Evolutionary conservation across 495 filamentous ascomycete genomes (phyloP).

Genomic region (Penicillium bovifimosum): DNA sequence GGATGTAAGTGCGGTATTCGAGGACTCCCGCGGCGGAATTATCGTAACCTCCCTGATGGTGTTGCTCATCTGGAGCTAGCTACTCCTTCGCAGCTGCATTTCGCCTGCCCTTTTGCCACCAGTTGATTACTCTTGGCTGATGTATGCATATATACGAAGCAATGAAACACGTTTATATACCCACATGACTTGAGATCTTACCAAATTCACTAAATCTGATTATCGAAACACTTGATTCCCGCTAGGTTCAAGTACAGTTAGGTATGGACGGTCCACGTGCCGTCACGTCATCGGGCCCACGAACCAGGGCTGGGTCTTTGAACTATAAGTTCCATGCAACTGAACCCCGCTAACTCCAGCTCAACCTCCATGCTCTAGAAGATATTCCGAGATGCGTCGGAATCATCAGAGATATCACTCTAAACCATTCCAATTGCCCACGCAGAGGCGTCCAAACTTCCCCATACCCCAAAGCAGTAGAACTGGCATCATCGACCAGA

Average conservation of each 20-base stretch:
- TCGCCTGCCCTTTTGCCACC: neutral
- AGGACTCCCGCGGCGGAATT: neutral
- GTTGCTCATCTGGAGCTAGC: neutral
- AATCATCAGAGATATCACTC: neutral
- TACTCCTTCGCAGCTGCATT: neutral
- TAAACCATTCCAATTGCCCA: conserved; percentile 6
- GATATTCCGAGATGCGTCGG: conserved; percentile 10
- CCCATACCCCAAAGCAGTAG: conserved; percentile 12
- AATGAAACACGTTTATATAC: conserved; percentile 22
- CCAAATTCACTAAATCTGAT: too few relatives aligned
- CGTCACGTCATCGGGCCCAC: neutral
- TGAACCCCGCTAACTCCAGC: neutral
- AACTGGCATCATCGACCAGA: conserved; percentile 20
- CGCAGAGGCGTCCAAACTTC: conserved; percentile 8
- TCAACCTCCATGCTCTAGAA: neutral
- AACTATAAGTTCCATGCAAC: neutral
- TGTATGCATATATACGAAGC: conserved; percentile 31
- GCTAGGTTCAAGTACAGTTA: neutral
- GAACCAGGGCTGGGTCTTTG: neutral
- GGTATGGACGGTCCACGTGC: conserved; percentile 19
- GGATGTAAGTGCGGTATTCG: neutral
- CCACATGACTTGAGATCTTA: neutral
- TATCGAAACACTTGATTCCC: too few relatives aligned
- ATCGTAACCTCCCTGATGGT: conserved; percentile 4
- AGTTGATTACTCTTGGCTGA: conserved; percentile 6